A percentile compares a stretch with the other conserved stretches of the same genome.
Conservation (phyloP, 108 stramenopile species). For the Skeletonema potamos region DNA sequence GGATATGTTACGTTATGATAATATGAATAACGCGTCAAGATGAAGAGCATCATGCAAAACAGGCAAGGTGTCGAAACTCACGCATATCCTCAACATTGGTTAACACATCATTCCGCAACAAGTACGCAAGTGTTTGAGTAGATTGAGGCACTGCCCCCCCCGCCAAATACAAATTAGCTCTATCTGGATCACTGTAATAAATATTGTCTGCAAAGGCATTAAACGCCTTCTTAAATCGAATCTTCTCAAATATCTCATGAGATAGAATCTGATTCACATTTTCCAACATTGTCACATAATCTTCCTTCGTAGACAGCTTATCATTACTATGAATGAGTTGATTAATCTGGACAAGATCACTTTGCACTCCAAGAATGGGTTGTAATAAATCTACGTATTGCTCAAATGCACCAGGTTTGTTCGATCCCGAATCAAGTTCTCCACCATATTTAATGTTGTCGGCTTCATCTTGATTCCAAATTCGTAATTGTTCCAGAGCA, state of each 20-base stretch:
- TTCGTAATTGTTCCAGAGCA: conserved; percentile 35
- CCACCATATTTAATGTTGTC: conserved; percentile 79
- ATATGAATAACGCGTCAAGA: background rate
- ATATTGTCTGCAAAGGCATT: conserved; percentile 88
- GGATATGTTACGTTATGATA: background rate
- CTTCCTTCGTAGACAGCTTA: conserved; percentile 1
- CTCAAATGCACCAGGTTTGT: conserved; percentile 31
- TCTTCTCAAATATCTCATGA: conserved; percentile 59
- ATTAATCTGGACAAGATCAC: conserved; percentile 50
- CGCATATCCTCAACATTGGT: conserved; percentile 73
- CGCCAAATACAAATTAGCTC: conserved; percentile 80
- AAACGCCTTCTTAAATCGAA: conserved; percentile 77
- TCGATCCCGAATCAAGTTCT: conserved; percentile 53
- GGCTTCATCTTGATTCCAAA: conserved; percentile 80
- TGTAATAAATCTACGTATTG: conserved; percentile 60
- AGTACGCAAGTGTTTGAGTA: conserved; percentile 72
- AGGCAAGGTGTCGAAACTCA: background rate
- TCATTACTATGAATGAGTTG: conserved; percentile 30
- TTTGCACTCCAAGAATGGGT: conserved; percentile 69
- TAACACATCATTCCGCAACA: conserved; percentile 79
- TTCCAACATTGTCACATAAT: conserved; percentile 7
- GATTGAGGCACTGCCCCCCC: conserved; percentile 78
- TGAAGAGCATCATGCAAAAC: background rate
- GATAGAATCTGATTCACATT: conserved; percentile 49
- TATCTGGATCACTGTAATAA: conserved; percentile 82